phyloP scores from a whole-genome alignment of 2,329 filamentous ascomycete genomes.

The Ceratocystis colombiana region DNA sequence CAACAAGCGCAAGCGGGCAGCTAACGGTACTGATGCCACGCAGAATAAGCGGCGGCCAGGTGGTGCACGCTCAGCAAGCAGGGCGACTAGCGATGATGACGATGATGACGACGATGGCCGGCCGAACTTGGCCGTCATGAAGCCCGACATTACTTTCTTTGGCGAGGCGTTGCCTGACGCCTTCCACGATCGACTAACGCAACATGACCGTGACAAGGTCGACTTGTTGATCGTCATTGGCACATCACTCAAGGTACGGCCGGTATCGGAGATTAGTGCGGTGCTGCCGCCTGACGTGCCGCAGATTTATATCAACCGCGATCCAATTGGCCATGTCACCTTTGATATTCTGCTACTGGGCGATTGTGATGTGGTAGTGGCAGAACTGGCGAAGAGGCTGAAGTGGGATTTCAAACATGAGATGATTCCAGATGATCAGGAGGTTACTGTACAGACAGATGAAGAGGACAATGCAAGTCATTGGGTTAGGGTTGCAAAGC shows the following conservation, averaged over 20 bases:
- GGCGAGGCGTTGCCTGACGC: slow-evolving; percentile 77
- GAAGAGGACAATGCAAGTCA: slow-evolving; percentile 34
- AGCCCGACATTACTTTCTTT: slow-evolving; percentile 97
- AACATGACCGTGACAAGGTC: slow-evolving; percentile 66
- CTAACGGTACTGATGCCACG: slow-evolving; percentile 31
- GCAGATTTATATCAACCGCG: slow-evolving; percentile 81
- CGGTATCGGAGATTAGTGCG: slow-evolving; percentile 82
- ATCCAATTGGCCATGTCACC: slow-evolving; percentile 77
- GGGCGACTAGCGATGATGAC: slow-evolving; percentile 32
- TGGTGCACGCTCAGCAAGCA: slow-evolving; percentile 27
- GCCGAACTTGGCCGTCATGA: slow-evolving; percentile 68
- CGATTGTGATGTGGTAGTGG: slow-evolving; percentile 82
- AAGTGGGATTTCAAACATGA: slow-evolving; percentile 73
- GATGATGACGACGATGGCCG: slow-evolving; percentile 41
- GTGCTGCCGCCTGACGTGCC: slow-evolving; percentile 70
- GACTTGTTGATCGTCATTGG: slow-evolving; percentile 94
- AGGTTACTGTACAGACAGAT: slow-evolving; percentile 48
- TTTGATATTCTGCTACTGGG: slow-evolving; percentile 96
- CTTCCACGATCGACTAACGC: slow-evolving; percentile 71
- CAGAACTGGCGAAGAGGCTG: slow-evolving; percentile 71
- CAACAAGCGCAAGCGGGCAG: slow-evolving; percentile 36
- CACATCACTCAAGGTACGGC: slow-evolving; percentile 89
- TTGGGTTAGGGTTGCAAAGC: slow-evolving; percentile 32
- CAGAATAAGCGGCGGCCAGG: slow-evolving; percentile 26
- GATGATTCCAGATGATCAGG: slow-evolving; percentile 64